A percentile compares a stretch with the other conserved stretches of the same genome.
Conservation (phyloP, 2,329 filamentous ascomycete genomes). For the Botrytis fragariae region DNA sequence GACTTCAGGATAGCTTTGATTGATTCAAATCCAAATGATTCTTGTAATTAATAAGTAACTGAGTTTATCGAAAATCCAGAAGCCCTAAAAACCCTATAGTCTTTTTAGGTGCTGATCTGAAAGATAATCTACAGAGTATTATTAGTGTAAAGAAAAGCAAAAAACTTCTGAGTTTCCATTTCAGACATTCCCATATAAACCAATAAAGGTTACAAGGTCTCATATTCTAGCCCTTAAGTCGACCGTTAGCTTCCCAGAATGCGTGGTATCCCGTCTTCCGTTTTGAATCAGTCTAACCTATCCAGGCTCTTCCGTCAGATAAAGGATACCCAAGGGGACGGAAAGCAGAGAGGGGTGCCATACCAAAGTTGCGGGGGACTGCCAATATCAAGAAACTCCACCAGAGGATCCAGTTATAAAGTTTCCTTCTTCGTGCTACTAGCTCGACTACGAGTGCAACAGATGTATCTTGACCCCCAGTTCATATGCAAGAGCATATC, state of each 20-base stretch:
- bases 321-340: not conserved
- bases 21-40: not conserved
- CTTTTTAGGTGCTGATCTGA: not conserved
- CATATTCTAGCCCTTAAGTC: not conserved
- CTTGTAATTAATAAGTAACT: not conserved
- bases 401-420: not conserved
- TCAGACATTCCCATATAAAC: not conserved
- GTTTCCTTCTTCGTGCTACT: not conserved
- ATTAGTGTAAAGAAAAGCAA: not conserved
- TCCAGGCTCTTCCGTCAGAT: not conserved
- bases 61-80: not conserved
- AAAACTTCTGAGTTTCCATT: not conserved
- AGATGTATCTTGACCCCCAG: not conserved
- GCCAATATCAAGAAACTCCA: slow-evolving; percentile 7
- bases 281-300: not conserved
- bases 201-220: slow-evolving; percentile 5
- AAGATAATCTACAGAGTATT: not conserved
- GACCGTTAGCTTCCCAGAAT: not conserved
- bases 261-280: not conserved
- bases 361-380: not conserved
- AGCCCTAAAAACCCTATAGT: not conserved
- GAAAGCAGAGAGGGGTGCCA: slow-evolving; percentile 1
- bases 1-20: not conserved
- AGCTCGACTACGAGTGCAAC: not conserved
- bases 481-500: slow-evolving; percentile 8